Evolutionary conservation across 1,284 basidiomycete genomes (phyloP).

Genomic region (Trametes versicolor): DNA sequence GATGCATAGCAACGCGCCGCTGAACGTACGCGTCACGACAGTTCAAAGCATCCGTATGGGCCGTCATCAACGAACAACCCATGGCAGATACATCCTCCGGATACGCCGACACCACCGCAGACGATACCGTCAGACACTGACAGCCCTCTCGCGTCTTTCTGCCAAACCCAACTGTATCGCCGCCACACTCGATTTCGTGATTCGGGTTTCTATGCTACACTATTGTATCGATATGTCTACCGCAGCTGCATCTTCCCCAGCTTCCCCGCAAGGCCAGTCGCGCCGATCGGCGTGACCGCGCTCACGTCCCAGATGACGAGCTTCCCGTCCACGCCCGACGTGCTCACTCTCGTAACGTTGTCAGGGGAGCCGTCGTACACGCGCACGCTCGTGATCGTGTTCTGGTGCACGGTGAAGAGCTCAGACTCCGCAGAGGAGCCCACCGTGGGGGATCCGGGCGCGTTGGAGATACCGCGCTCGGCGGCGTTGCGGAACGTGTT

Average conservation of each 20-base stretch:
- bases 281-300: slow-evolving; percentile 52
- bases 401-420: slow-evolving; percentile 93
- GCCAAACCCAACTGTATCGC: slow-evolving; percentile 18
- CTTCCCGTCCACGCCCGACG: slow-evolving; percentile 95
- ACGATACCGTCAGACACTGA: slow-evolving; percentile 43
- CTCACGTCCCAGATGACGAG: slow-evolving; percentile 92
- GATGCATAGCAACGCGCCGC: neutral
- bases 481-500: slow-evolving; percentile 96
- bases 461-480: slow-evolving; percentile 76
- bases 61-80: slow-evolving; percentile 88
- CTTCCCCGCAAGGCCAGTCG: slow-evolving; percentile 39
- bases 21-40: slow-evolving; percentile 46
- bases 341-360: slow-evolving; percentile 83
- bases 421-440: slow-evolving; percentile 69
- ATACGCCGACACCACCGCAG: slow-evolving; percentile 47
- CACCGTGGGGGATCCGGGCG: slow-evolving; percentile 50
- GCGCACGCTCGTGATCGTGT: slow-evolving; percentile 94
- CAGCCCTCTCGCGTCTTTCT: neutral
- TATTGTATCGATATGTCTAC: slow-evolving; percentile 38
- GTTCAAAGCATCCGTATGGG: slow-evolving; percentile 97
- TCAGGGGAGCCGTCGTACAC: slow-evolving; percentile 73
- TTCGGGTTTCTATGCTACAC: slow-evolving; percentile 25
- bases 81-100: slow-evolving; percentile 54
- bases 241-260: slow-evolving; percentile 63
- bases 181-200: neutral